Base-by-base conservation (phyloP, 495 filamentous ascomycete genomes). In the Xylaria bambusicola region DNA sequence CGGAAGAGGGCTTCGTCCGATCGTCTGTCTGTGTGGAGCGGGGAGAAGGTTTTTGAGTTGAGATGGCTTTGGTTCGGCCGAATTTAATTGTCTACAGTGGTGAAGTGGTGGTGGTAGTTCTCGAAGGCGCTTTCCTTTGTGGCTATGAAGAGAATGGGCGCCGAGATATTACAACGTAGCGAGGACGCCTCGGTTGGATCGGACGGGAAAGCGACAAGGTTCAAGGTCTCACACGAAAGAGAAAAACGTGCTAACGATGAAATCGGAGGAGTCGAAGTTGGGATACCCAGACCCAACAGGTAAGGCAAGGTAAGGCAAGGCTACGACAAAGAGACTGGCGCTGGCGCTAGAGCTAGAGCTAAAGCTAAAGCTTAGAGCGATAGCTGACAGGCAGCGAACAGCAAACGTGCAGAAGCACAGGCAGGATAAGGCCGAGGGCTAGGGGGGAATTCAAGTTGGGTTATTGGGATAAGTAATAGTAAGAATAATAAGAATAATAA, bases 271-370 rank as follows among this genome's bases (percentile, higher is more conserved):
- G n/a, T 18, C n/a, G 35, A n/a, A 50, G 23, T 18, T 31, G 33
- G 45, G 23, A 23, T 15, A 13, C 4, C 21, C 18, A 1, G 56
- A 17, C 24, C n/a, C n/a, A n/a, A n/a, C n/a, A 40, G 10, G n/a
- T 21, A 24, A n/a, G n/a, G n/a, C n/a, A n/a, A n/a, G n/a, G n/a
- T 33, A 33, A 33, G 29, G 10, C 10, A 10, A 36, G 52, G 23
- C 52, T 42, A 42, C 52, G 38, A 44, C 23, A 36, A 20, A 36
- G 13, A 29, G 38, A n/a, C 51, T 31, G 52, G 52, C 36, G 38
- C 52, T 54, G 52, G 24, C 23, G 24, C 51, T 54, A 26, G 27
- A 35, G 48, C 48, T 51, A 13, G 48, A 15, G 27, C 26, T 18
- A 15, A 4, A 53, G 36, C 48, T n/a, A n/a, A n/a, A n/a, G n/a